Percentiles rank a stretch among this genome's conserved stretches.
These are phyloP conservation scores for Suillus fuscotomentosus DNA, from an alignment of 768 basidiomycete genomes.

Conservation along the genomic window DNA sequence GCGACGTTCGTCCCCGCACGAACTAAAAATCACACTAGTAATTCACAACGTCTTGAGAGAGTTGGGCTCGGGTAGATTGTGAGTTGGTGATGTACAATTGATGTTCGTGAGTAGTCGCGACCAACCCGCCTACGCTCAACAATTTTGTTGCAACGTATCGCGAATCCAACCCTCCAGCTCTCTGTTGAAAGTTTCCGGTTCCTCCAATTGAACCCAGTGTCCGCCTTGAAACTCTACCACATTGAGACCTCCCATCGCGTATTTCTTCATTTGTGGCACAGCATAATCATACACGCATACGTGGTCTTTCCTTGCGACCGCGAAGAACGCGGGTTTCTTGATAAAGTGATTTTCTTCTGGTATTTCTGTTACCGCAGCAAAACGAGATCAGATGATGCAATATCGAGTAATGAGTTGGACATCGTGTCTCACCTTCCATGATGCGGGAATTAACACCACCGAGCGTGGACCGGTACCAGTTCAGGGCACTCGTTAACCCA, in stretches of 20 bases:
- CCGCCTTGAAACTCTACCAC: conserved; percentile 34
- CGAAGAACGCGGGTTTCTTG: conserved; percentile 38
- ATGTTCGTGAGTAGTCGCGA: background rate
- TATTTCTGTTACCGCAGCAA: conserved; percentile 13
- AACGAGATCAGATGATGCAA: background rate
- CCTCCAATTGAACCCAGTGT: conserved; percentile 39
- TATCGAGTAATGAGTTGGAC: background rate
- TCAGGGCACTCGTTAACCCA: conserved; percentile 34
- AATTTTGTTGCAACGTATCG: conserved; percentile 12
- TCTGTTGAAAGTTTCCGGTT: conserved; percentile 32
- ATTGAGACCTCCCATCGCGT: conserved; percentile 26
- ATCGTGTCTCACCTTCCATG: conserved; percentile 26
- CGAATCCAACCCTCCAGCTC: conserved; percentile 34
- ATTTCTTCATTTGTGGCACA: conserved; percentile 22
- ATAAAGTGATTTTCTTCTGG: conserved; percentile 26
- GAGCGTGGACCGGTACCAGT: conserved; percentile 36
- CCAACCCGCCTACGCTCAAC: background rate
- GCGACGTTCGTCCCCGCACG: background rate
- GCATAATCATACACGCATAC: conserved; percentile 29
- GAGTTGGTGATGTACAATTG: too few relatives aligned
- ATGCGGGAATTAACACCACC: conserved; percentile 27
- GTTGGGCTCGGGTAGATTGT: background rate
- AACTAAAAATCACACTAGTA: background rate
- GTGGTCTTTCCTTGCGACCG: conserved; percentile 33
- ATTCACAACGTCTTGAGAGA: background rate